Percentiles rank a stretch among this genome's conserved stretches.
phyloP scores from a whole-genome alignment of 1,139 yeast genomes.

The Blastobotrys persicus region DNA sequence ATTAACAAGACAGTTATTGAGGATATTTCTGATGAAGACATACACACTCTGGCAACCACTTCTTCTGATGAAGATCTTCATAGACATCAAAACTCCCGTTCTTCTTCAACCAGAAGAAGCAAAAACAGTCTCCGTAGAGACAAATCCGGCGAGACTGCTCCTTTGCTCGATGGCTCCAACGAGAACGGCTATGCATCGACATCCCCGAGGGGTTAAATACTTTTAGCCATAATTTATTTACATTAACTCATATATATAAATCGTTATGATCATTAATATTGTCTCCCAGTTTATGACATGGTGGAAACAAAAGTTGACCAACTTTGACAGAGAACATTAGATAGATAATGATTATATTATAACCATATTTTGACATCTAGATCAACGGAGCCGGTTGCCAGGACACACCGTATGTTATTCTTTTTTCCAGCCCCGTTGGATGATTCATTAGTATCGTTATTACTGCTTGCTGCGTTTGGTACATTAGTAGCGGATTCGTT shows the following conservation, averaged over 20 bases:
- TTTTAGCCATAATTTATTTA: not conserved
- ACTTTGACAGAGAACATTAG: too few relatives aligned
- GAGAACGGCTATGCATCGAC: conserved; percentile 4
- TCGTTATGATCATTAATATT: too few relatives aligned
- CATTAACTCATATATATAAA: too few relatives aligned
- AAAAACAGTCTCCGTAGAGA: not conserved
- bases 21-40: conserved; percentile 32
- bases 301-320: too few relatives aligned
- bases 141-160: not conserved
- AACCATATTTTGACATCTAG: conserved; percentile 80
- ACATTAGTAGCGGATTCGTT: conserved; percentile 15
- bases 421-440: conserved; percentile 12
- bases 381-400: conserved; percentile 86
- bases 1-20: conserved; percentile 85
- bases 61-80: conserved; percentile 5
- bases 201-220: not conserved
- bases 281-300: too few relatives aligned
- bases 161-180: not conserved
- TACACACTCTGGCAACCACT: not conserved
- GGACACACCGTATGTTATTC: conserved; percentile 33
- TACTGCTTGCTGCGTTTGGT: not conserved
- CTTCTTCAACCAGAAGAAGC: conserved; percentile 4
- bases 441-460: conserved; percentile 12
- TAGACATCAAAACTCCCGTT: not conserved
- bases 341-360: too few relatives aligned